A percentile compares a stretch with the other conserved stretches of the same genome.
These are phyloP conservation scores for Pelagophyceae sp. DNA, from an alignment of 352 stramenopile species.

Conservation along the genomic window DNA sequence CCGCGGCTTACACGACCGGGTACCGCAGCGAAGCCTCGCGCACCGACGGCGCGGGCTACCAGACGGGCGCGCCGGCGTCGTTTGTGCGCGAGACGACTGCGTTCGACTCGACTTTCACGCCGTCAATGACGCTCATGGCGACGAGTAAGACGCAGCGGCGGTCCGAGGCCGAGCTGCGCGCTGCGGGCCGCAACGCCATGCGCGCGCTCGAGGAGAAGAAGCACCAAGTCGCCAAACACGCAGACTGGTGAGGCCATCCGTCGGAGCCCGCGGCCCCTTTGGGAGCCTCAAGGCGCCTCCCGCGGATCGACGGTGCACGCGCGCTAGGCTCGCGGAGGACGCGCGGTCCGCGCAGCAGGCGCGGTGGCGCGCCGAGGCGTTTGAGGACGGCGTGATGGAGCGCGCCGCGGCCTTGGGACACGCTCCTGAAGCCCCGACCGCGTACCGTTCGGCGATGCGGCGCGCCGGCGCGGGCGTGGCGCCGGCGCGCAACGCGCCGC, in stretches of 20 bases:
- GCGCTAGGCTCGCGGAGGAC: no score
- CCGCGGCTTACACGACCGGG: no score
- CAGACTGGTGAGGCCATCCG: no score
- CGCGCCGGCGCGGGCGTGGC: no score
- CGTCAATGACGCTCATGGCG: neutral
- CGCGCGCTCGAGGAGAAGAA: neutral
- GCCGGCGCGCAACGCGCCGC: no score
- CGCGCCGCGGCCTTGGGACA: neutral
- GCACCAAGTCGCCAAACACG: no score
- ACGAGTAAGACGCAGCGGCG: neutral
- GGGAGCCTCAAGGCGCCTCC: no score
- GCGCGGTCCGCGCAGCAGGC: neutral
- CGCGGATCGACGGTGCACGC: no score
- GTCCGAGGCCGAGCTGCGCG: neutral
- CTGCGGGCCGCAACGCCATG: neutral
- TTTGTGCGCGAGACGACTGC: neutral
- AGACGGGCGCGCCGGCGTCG: neutral
- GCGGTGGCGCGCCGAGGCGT: neutral
- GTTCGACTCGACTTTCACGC: neutral
- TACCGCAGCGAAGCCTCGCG: neutral
- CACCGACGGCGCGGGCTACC: neutral
- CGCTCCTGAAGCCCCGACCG: neutral
- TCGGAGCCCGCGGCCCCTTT: no score
- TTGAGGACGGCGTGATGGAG: neutral
- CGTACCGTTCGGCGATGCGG: neutral